Evolutionary conservation across 495 filamentous ascomycete species (phyloP).

Genomic region (Xylaria venustula): DNA sequence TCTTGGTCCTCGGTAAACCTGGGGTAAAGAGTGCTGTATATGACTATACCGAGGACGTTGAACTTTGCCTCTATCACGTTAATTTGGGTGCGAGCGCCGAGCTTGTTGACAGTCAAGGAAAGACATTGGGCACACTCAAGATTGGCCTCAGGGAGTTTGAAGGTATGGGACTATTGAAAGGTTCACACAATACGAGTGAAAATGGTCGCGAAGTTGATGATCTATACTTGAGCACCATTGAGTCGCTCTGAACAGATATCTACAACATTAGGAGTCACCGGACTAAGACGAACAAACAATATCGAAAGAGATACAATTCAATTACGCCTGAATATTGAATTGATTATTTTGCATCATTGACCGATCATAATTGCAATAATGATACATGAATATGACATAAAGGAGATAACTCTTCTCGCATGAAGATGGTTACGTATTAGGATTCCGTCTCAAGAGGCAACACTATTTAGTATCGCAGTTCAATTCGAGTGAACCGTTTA

Average conservation of each 20-base stretch:
- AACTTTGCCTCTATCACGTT: constrained; percentile 40
- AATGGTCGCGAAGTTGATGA: constrained; percentile 20
- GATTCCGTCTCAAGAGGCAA: not conserved
- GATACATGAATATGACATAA: not conserved
- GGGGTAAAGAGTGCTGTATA: constrained; percentile 48
- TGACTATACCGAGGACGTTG: constrained; percentile 46
- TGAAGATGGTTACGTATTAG: not conserved
- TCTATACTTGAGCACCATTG: constrained; percentile 12
- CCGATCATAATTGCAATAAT: no score
- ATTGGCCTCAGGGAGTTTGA: constrained; percentile 15
- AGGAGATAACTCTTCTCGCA: no score
- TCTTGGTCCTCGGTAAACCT: constrained; percentile 46
- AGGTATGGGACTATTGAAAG: constrained; percentile 19
- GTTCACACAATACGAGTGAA: constrained; percentile 16
- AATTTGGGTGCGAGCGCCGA: constrained; percentile 31
- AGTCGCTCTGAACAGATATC: not conserved
- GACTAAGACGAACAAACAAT: not conserved
- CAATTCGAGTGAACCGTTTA: constrained; percentile 25
- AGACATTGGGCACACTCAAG: constrained; percentile 27
- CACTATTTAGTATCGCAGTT: constrained; percentile 23
- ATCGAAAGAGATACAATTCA: not conserved
- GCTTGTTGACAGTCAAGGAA: constrained; percentile 38
- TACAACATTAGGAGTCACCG: not conserved
- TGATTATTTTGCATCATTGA: no score
- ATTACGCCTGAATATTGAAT: not conserved